Conservation (phyloP, 2,329 filamentous ascomycete genomes). For the Zasmidium angulare region DNA sequence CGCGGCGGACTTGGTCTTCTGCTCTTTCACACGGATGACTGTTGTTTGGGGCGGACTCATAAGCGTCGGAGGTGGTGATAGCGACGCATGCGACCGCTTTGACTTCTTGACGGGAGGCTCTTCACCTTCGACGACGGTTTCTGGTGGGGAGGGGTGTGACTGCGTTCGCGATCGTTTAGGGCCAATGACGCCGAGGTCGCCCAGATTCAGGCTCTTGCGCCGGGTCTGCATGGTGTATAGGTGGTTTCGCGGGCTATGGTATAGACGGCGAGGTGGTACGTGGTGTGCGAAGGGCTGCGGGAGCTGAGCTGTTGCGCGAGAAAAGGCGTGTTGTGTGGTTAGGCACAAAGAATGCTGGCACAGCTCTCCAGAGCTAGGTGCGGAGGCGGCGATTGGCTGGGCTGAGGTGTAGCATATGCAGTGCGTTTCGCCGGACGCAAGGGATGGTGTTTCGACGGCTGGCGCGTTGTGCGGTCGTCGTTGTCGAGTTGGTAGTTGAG, state of each 20-base stretch:
- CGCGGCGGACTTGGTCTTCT: constrained; percentile 49
- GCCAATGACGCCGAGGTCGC: constrained; percentile 88
- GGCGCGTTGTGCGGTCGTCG: too few species aligned
- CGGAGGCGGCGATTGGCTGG: background rate
- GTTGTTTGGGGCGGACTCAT: constrained; percentile 47
- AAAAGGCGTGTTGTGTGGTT: background rate
- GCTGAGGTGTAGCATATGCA: background rate
- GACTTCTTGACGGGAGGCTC: constrained; percentile 58
- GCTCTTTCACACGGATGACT: constrained; percentile 48
- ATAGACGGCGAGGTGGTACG: background rate
- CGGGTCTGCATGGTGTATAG: constrained; percentile 17
- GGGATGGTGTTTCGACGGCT: too few species aligned
- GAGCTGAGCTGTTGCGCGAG: background rate
- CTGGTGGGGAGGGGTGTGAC: constrained; percentile 55
- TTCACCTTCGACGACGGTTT: constrained; percentile 63
- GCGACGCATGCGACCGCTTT: constrained; percentile 71
- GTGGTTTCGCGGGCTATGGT: background rate
- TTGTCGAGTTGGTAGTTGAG: too few species aligned
- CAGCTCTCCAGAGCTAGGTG: background rate
- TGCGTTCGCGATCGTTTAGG: constrained; percentile 51
- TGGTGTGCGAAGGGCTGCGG: background rate
- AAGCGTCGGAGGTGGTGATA: constrained; percentile 39
- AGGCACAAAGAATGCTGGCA: background rate
- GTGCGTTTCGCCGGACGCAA: background rate
- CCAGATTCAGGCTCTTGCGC: constrained; percentile 64